Evolutionary conservation across 805 yeast species (phyloP).

Genomic region (Martiniozyma abietophila): DNA sequence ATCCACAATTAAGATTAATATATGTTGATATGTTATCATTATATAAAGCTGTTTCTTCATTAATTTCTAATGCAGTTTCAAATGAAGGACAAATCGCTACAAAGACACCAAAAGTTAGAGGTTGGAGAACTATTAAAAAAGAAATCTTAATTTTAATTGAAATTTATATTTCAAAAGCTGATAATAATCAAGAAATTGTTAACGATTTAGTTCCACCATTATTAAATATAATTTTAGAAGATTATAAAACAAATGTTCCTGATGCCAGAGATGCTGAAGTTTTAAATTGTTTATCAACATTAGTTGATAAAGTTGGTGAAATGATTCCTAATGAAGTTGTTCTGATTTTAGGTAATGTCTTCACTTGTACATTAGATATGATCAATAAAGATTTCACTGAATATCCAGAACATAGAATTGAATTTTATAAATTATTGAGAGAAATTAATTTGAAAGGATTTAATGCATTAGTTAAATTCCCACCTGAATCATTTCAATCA

Average conservation of each 20-base stretch:
- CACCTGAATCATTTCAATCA: conserved; percentile 85
- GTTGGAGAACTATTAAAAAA: conserved; percentile 91
- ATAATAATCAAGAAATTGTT: conserved; percentile 75
- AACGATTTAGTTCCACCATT: conserved; percentile 75
- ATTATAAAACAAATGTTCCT: conserved; percentile 80
- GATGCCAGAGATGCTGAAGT: conserved; percentile 98
- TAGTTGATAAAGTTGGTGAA: conserved; percentile 80
- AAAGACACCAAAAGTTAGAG: conserved; percentile 90
- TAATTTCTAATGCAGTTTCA: conserved; percentile 76
- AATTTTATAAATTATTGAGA: conserved; percentile 81
- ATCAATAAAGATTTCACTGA: conserved; percentile 92
- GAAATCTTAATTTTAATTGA: conserved; percentile 86
- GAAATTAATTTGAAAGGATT: conserved; percentile 82
- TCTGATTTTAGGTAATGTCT: conserved; percentile 77
- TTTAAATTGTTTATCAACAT: conserved; percentile 84
- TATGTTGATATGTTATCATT: conserved; percentile 84
- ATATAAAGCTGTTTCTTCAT: conserved; percentile 78
- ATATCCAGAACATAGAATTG: conserved; percentile 96
- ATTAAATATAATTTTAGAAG: conserved; percentile 78
- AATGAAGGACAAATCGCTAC: conserved; percentile 82
- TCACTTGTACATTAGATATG: conserved; percentile 92
- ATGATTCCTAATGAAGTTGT: conserved; percentile 87
- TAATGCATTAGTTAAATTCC: conserved; percentile 75
- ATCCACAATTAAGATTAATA: conserved; percentile 77
- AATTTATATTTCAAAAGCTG: conserved; percentile 80